Percentiles rank a stretch among this genome's conserved stretches.
phyloP scores from a whole-genome alignment of 352 stramenopile genomes.

The Pythium insidiosum region DNA sequence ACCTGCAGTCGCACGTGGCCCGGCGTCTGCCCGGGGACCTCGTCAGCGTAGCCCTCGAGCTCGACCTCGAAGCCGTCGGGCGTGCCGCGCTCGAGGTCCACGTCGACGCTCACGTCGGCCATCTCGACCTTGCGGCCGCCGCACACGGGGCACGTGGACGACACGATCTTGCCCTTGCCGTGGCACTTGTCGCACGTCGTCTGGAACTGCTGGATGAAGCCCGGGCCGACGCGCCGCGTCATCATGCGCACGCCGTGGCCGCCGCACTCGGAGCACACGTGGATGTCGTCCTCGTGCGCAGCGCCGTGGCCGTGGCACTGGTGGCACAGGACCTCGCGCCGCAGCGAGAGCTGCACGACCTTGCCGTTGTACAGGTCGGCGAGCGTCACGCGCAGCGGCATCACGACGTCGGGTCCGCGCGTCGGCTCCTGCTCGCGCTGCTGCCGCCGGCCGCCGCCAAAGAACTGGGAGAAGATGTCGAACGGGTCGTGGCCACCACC shows the following conservation, averaged over 20 bases:
- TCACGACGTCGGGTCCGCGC: constrained; percentile 58
- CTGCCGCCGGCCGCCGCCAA: constrained; percentile 34
- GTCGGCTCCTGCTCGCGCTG: constrained; percentile 43
- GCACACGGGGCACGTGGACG: constrained; percentile 87
- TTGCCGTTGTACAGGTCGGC: constrained; percentile 96
- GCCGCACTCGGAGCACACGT: constrained; percentile 89
- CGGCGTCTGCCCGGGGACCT: constrained; percentile 83
- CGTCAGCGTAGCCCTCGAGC: constrained; percentile 89
- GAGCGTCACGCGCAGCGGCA: constrained; percentile 92
- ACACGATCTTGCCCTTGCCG: constrained; percentile 90
- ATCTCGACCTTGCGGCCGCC: constrained; percentile 84
- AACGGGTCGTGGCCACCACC: constrained; percentile 57
- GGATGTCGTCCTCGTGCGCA: constrained; percentile 87
- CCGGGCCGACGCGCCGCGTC: constrained; percentile 56
- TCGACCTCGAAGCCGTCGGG: constrained; percentile 89
- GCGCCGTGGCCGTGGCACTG: constrained; percentile 89
- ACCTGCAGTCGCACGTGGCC: constrained; percentile 93
- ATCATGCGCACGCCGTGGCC: constrained; percentile 90
- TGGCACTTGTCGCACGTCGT: constrained; percentile 86
- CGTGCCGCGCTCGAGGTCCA: constrained; percentile 94
- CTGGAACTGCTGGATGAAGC: constrained; percentile 88
- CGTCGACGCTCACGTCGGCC: constrained; percentile 93
- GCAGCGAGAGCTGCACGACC: constrained; percentile 91
- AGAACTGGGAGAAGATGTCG: constrained; percentile 79
- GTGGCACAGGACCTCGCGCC: constrained; percentile 89